These are phyloP conservation scores for Wickerhamomyces mucosus DNA, from an alignment of 805 yeast species.

Conservation along the genomic window DNA sequence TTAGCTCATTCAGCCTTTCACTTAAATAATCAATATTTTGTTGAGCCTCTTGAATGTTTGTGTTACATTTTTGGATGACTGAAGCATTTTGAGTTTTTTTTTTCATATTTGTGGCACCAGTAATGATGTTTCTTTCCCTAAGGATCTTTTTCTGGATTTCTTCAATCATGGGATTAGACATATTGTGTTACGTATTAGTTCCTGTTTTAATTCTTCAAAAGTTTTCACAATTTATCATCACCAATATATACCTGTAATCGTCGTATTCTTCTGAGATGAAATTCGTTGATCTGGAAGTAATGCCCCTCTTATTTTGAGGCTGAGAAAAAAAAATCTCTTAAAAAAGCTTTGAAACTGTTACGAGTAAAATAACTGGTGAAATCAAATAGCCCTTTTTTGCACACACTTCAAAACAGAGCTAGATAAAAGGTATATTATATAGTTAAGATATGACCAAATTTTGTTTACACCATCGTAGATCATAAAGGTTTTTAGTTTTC, in stretches of 20 bases:
- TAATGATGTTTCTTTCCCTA: constrained; percentile 78
- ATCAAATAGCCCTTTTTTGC: not conserved
- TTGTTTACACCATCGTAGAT: too few species aligned
- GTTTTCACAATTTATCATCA: too few species aligned
- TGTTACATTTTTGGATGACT: constrained; percentile 86
- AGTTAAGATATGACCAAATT: not conserved
- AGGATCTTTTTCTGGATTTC: constrained; percentile 83
- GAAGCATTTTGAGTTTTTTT: constrained; percentile 68
- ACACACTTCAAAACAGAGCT: not conserved
- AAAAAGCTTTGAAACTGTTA: not conserved
- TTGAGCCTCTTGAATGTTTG: constrained; percentile 84
- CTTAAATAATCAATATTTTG: constrained; percentile 84
- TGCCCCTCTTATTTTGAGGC: not conserved
- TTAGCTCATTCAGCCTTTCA: constrained; percentile 59
- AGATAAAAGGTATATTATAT: not conserved
- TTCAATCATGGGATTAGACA: constrained; percentile 33
- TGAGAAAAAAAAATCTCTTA: not conserved
- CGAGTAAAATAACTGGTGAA: not conserved
- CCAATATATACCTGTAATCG: too few species aligned
- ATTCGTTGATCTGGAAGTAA: not conserved
- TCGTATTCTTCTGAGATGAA: not conserved
- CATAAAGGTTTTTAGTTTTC: not conserved
- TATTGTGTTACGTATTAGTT: constrained; percentile 3
- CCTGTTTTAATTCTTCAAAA: not conserved
- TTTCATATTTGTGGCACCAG: constrained; percentile 76